These are phyloP conservation scores for Xylariaceae sp. DNA, from an alignment of 2,329 filamentous ascomycete genomes.

Conservation along the genomic window DNA sequence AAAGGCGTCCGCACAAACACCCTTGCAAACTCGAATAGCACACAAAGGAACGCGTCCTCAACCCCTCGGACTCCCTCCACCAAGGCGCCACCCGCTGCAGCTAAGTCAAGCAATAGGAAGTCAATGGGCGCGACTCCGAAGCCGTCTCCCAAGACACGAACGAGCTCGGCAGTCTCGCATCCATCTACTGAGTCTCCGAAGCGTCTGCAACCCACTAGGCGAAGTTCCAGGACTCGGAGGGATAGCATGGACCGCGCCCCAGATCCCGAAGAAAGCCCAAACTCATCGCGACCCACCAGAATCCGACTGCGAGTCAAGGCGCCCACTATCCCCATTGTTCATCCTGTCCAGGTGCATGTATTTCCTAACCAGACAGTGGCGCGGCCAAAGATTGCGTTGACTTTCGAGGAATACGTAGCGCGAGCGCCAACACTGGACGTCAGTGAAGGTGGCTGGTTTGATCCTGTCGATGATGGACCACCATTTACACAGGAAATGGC, in stretches of 20 bases:
- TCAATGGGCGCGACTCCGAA: slow-evolving; percentile 19
- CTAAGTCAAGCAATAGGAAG: slow-evolving; percentile 25
- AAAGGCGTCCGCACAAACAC: slow-evolving; percentile 29
- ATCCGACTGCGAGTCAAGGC: slow-evolving; percentile 46
- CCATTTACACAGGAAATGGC: slow-evolving; percentile 57
- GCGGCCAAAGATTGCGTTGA: slow-evolving; percentile 47
- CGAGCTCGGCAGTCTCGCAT: slow-evolving; percentile 39
- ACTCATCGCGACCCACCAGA: slow-evolving; percentile 28
- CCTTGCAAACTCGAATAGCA: slow-evolving; percentile 29
- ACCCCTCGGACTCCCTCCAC: slow-evolving; percentile 28
- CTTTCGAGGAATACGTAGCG: slow-evolving; percentile 53
- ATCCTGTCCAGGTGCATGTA: slow-evolving; percentile 52
- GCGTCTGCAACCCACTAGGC: slow-evolving; percentile 39
- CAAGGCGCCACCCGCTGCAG: slow-evolving; percentile 22
- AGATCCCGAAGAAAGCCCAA: slow-evolving; percentile 23
- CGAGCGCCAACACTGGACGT: slow-evolving; percentile 47
- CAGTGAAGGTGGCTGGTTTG: slow-evolving; percentile 52
- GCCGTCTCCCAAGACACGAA: slow-evolving; percentile 30
- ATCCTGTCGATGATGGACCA: slow-evolving; percentile 49
- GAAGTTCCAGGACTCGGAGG: slow-evolving; percentile 37
- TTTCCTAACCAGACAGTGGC: slow-evolving; percentile 31
- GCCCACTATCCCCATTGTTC: slow-evolving; percentile 51
- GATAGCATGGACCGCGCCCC: slow-evolving; percentile 26
- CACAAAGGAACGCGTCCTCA: slow-evolving; percentile 30
- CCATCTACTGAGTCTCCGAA: slow-evolving; percentile 34